Percentiles rank a stretch among this genome's conserved stretches.
Conservation (phyloP, 129 eudicot species). For the Silybum marianum region DNA sequence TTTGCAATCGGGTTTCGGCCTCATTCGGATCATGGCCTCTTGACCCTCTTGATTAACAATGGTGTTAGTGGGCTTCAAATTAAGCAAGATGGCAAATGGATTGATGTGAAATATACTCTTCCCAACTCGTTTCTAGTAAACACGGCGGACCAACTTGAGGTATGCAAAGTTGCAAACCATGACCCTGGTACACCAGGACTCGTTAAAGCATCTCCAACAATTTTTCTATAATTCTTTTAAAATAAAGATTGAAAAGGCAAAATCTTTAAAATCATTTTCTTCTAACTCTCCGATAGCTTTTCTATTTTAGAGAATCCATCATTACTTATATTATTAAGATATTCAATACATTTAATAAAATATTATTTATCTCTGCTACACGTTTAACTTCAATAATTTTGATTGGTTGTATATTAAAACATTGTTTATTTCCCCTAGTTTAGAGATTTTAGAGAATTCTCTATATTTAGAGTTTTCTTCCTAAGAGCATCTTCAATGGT, state of each 20-base stretch:
- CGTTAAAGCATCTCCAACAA: not conserved
- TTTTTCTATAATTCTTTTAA: not conserved
- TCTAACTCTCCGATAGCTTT: no score
- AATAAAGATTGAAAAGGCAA: not conserved
- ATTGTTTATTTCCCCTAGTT: no score
- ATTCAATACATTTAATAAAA: no score
- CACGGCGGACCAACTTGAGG: slow-evolving; percentile 65
- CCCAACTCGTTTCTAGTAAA: slow-evolving; percentile 62
- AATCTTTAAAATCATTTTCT: no score
- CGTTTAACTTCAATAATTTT: no score
- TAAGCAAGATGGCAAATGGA: slow-evolving; percentile 52
- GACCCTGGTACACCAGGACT: not conserved
- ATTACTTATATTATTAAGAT: no score
- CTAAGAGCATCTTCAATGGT: no score
- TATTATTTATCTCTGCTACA: no score
- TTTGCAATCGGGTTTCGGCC: slow-evolving; percentile 61
- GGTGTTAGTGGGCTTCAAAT: slow-evolving; percentile 51
- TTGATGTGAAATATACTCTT: slow-evolving; percentile 40
- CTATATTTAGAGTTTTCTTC: no score
- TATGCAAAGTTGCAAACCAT: not conserved
- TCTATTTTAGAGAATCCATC: no score
- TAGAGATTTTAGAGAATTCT: no score
- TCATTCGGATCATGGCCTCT: slow-evolving; percentile 65
- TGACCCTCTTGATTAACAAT: slow-evolving; percentile 51
- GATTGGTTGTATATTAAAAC: no score